Evolutionary conservation across 495 filamentous ascomycete species (phyloP), one percentile per base, ranked within the genome.

Genomic region (Penicillium soppii): DNA sequence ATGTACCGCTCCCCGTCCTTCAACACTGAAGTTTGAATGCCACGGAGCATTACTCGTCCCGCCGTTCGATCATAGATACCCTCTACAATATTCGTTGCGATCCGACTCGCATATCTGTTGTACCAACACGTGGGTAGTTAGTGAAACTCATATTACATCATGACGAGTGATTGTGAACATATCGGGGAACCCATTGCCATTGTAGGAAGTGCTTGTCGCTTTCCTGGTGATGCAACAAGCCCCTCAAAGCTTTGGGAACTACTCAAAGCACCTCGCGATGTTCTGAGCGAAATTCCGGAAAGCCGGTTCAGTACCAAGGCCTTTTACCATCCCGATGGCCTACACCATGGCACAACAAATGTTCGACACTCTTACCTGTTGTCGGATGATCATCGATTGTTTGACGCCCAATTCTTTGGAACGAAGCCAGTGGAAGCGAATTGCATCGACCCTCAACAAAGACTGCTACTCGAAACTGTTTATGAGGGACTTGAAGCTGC

Each of bases 401-500:
- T 83, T 37, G 79, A 83, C 20, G 64, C 73, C 10, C 51, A 50
- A 5, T 88, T 87, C 64, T 88, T 89, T 66, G 75, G 74, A 29
- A 82, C 86, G 33, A 79, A 76, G 9, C 72, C 77, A 12, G 64
- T 74, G 41, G 77, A 87, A 66, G 76, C 83, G 29, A 65, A 66
- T n/a, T 56, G 68, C 3, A 77, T 80, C 17, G 77, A 80, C 43
- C 77, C 77, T 1, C 74, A 79, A 37, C 76, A 79, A 26, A 65
- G 75, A 4, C 56, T 85, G 12, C 62, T 84, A 4, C 66, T 88
- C 0, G 84, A 87, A 53, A 68, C 69, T 0, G 76, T 79, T 13
- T 87, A 85, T 41, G 83, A 88, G 50, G 72, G 73, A 0, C 53
- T 88, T 1, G 85, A 88, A 51, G 72, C 73, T 33, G 78, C 68